phyloP scores from a whole-genome alignment of 257 asterid species.

The Anisodus tanguticus region DNA sequence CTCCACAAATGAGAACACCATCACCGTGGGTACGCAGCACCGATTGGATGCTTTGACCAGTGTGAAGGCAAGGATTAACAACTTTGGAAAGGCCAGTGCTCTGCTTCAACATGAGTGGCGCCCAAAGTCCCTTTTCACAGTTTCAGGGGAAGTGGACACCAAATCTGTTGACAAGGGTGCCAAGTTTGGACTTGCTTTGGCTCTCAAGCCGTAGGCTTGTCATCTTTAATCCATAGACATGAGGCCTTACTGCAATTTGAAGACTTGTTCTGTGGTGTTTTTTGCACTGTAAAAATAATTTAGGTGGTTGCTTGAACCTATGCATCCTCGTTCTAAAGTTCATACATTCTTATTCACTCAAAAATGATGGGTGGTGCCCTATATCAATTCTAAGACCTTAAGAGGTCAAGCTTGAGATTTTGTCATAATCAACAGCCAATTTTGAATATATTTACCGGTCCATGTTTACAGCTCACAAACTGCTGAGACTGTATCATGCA shows the following conservation, averaged over 20 bases:
- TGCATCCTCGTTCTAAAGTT: conserved; percentile 29
- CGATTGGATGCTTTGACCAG: conserved; percentile 51
- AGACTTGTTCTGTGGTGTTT: conserved; percentile 18
- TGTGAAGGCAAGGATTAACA: conserved; percentile 58
- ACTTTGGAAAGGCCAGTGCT: conserved; percentile 57
- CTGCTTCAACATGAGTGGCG: conserved; percentile 66
- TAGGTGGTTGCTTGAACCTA: conserved; percentile 33
- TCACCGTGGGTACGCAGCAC: conserved; percentile 58
- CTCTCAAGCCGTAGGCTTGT: conserved; percentile 48
- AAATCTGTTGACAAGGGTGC: conserved; percentile 57
- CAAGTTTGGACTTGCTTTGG: conserved; percentile 65
- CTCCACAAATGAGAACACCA: conserved; percentile 54
- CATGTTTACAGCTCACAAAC: conserved; percentile 2
- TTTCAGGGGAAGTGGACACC: conserved; percentile 59
- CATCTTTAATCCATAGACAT: no score
- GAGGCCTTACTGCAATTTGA: conserved; percentile 10
- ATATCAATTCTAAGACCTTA: conserved; percentile 5
- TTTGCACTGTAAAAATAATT: conserved; percentile 29
- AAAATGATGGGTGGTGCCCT: conserved; percentile 7
- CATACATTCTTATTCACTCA: conserved; percentile 19
- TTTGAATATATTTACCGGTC: not conserved
- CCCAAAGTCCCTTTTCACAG: conserved; percentile 56
- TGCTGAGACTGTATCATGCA: not conserved
- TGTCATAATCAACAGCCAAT: conserved; percentile 25
- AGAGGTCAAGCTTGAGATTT: not conserved